These are phyloP conservation scores for Fusarium buharicum DNA, from an alignment of 2,329 filamentous ascomycete species.

Conservation along the genomic window DNA sequence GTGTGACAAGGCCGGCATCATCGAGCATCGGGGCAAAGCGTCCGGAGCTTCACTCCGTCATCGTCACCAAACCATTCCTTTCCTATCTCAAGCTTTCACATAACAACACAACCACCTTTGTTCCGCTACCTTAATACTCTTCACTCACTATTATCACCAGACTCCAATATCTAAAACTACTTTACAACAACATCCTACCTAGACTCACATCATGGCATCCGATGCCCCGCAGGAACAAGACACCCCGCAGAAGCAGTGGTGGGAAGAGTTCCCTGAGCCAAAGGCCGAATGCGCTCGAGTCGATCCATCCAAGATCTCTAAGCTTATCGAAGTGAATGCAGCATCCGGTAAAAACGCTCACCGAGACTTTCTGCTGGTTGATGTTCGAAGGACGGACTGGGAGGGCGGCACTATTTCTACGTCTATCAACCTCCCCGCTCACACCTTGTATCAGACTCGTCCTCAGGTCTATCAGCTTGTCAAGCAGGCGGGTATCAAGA, in stretches of 20 bases:
- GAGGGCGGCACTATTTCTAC: slow-evolving; percentile 69
- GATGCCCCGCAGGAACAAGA: slow-evolving; percentile 33
- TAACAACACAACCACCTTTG: not conserved
- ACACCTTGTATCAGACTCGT: slow-evolving; percentile 63
- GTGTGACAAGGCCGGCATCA: not conserved
- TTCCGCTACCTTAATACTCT: rapidly evolving
- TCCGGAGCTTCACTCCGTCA: slow-evolving; percentile 3
- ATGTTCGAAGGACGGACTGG: slow-evolving; percentile 65
- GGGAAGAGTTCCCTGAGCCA: slow-evolving; percentile 57
- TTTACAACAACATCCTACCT: not conserved
- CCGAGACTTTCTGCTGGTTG: slow-evolving; percentile 59
- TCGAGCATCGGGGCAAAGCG: slow-evolving; percentile 18
- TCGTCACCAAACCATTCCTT: slow-evolving; percentile 5
- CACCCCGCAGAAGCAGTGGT: slow-evolving; percentile 50
- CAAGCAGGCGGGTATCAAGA: slow-evolving; percentile 59
- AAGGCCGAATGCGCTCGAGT: slow-evolving; percentile 52
- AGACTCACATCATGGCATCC: slow-evolving; percentile 35
- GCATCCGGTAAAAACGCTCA: slow-evolving; percentile 43
- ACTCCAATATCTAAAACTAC: not conserved
- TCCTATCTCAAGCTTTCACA: no score
- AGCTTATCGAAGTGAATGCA: slow-evolving; percentile 53
- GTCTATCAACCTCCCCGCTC: slow-evolving; percentile 68
- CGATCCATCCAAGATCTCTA: slow-evolving; percentile 54
- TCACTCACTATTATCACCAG: not conserved
- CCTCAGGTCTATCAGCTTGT: slow-evolving; percentile 60